Conservation (phyloP, 2,329 filamentous ascomycete species). For the Penicillium concentricum region DNA sequence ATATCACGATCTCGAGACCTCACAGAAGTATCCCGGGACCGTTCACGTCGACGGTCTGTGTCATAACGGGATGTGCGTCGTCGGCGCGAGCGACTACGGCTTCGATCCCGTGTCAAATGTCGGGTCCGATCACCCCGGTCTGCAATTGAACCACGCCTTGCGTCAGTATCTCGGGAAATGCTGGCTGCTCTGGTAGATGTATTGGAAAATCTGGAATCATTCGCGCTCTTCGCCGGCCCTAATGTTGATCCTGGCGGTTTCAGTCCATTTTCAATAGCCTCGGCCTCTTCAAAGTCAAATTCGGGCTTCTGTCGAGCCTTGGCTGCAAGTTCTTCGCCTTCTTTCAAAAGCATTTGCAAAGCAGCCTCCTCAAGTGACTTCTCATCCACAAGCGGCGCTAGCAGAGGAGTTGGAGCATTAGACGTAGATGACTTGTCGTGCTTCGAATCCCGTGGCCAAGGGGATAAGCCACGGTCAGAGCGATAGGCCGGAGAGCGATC, state of each 20-base stretch:
- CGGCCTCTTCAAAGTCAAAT: constrained; percentile 51
- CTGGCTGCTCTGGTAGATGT: constrained; percentile 30
- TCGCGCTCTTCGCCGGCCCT: constrained; percentile 25
- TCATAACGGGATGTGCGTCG: constrained; percentile 31
- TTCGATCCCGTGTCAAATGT: constrained; percentile 28
- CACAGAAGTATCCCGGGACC: constrained; percentile 30
- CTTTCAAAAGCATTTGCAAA: constrained; percentile 53
- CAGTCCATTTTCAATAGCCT: constrained; percentile 41
- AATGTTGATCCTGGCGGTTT: constrained; percentile 26
- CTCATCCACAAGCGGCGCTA: constrained; percentile 45
- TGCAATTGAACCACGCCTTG: constrained; percentile 28
- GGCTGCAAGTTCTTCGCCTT: constrained; percentile 55
- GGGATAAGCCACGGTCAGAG: constrained; percentile 32
- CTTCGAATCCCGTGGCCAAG: constrained; percentile 32
- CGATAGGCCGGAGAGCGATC: constrained; percentile 34
- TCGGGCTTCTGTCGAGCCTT: constrained; percentile 52
- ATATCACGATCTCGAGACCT: constrained; percentile 34
- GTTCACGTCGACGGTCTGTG: constrained; percentile 29
- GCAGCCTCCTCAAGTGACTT: constrained; percentile 58
- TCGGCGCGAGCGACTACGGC: constrained; percentile 32
- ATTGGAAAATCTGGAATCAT: constrained; percentile 29
- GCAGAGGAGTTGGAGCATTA: constrained; percentile 35
- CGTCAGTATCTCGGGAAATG: constrained; percentile 29
- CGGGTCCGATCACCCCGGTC: constrained; percentile 28
- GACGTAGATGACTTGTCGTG: constrained; percentile 33